Conservation (phyloP, 192 early-diverging fungal genomes). For the Gaertneriomyces sp. region DNA sequence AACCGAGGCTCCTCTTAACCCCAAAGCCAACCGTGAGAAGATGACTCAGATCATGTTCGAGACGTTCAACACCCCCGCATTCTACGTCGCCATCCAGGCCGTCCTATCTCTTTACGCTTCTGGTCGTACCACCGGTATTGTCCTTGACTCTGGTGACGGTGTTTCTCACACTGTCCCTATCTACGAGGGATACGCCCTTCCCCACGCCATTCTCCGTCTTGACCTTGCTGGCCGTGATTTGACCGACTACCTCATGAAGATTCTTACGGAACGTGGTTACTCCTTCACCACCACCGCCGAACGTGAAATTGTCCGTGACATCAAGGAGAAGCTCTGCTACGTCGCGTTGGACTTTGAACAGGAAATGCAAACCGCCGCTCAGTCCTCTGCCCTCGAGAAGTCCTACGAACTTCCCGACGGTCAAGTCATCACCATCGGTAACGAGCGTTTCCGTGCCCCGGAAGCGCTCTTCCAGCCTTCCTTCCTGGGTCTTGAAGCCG, state of each 20-base stretch:
- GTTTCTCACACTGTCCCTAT: slow-evolving; percentile 97
- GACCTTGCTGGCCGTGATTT: slow-evolving; percentile 97
- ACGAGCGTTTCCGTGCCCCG: slow-evolving; percentile 96
- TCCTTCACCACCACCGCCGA: slow-evolving; percentile 93
- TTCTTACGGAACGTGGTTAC: slow-evolving; percentile 96
- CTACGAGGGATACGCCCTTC: slow-evolving; percentile 94
- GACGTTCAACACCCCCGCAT: slow-evolving; percentile 94
- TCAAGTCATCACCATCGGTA: slow-evolving; percentile 96
- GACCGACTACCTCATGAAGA: slow-evolving; percentile 89
- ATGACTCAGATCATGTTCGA: slow-evolving; percentile 99
- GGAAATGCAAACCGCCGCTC: slow-evolving; percentile 93
- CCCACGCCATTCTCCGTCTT: slow-evolving; percentile 94
- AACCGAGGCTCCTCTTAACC: slow-evolving; percentile 96
- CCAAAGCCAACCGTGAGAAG: slow-evolving; percentile 98
- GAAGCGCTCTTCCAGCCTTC: slow-evolving; percentile 98
- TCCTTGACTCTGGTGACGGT: slow-evolving; percentile 97
- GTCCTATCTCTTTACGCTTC: slow-evolving; percentile 95
- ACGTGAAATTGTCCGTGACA: slow-evolving; percentile 97
- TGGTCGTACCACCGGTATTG: slow-evolving; percentile 97
- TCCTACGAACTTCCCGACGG: slow-evolving; percentile 98
- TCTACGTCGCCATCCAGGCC: slow-evolving; percentile 97
- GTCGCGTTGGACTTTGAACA: slow-evolving; percentile 97
- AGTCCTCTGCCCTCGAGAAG: slow-evolving; percentile 92
- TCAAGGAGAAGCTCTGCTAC: slow-evolving; percentile 99
- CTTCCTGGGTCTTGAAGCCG: slow-evolving; percentile 83